These are phyloP conservation scores for Lenwebbia sp. DNA, from an alignment of 345 rosid genomes.

Conservation along the genomic window DNA sequence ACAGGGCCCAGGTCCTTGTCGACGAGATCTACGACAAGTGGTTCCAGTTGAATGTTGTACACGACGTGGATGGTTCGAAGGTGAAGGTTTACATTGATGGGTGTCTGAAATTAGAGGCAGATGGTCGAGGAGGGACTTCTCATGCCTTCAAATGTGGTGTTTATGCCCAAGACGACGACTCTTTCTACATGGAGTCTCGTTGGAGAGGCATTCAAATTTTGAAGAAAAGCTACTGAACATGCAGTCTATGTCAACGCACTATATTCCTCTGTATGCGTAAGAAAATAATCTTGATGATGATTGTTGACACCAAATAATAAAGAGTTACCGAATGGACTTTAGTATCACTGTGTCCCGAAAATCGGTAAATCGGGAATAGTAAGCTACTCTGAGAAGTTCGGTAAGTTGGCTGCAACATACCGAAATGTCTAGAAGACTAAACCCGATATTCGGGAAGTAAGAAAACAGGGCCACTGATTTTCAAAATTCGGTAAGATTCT, in stretches of 20 bases:
- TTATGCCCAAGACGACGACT: slow-evolving; percentile 6
- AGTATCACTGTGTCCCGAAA: too few species aligned
- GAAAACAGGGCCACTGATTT: too few species aligned
- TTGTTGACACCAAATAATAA: too few species aligned
- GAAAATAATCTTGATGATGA: background rate
- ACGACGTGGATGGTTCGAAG: slow-evolving; percentile 13
- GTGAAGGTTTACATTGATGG: slow-evolving; percentile 21
- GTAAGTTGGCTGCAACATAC: too few species aligned
- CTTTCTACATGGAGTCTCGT: slow-evolving; percentile 26
- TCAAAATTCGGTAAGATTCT: too few species aligned
- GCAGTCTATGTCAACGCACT: background rate
- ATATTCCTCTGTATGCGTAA: background rate
- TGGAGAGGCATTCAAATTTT: slow-evolving; percentile 20
- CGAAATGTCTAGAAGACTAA: too few species aligned
- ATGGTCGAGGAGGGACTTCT: slow-evolving; percentile 18
- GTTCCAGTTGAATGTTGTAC: slow-evolving; percentile 26
- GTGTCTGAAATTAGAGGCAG: background rate
- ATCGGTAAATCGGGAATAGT: too few species aligned
- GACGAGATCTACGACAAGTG: slow-evolving; percentile 13
- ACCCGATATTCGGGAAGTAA: too few species aligned
- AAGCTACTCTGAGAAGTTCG: too few species aligned
- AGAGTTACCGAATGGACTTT: too few species aligned
- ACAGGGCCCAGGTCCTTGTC: slow-evolving; percentile 1
- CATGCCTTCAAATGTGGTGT: slow-evolving; percentile 27
- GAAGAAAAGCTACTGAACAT: background rate